A percentile compares a stretch with the other conserved stretches of the same genome.
Evolutionary conservation across 805 yeast species (phyloP).

Genomic region (Pichia cabralensis): DNA sequence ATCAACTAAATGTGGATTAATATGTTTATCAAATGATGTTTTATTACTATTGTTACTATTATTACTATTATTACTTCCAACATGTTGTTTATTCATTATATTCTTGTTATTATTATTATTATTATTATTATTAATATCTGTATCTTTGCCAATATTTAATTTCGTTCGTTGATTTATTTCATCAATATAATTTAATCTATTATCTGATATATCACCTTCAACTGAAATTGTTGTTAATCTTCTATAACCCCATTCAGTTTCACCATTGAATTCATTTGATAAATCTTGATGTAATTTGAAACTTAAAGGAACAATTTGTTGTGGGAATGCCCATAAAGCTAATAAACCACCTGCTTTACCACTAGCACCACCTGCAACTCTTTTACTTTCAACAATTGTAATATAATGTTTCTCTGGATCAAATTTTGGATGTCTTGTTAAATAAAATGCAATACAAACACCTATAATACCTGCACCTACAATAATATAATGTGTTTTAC

Average conservation of each 20-base stretch:
- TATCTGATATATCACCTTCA: slow-evolving; percentile 61
- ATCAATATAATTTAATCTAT: slow-evolving; percentile 6
- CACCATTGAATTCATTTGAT: slow-evolving; percentile 74
- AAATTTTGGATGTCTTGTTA: slow-evolving; percentile 75
- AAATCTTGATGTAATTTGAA: slow-evolving; percentile 79
- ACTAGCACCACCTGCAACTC: slow-evolving; percentile 95
- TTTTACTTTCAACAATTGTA: slow-evolving; percentile 75
- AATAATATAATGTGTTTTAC: slow-evolving; percentile 67
- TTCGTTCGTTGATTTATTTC: slow-evolving; percentile 2
- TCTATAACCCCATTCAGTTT: slow-evolving; percentile 85
- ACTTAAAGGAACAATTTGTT: slow-evolving; percentile 81
- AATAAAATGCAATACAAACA: slow-evolving; percentile 84
- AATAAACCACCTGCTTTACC: slow-evolving; percentile 96
- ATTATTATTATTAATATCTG: not conserved
- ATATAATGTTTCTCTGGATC: slow-evolving; percentile 67
- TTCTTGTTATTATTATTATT: not conserved
- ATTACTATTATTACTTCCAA: not conserved
- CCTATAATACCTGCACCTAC: slow-evolving; percentile 97
- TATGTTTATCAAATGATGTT: slow-evolving; percentile 1
- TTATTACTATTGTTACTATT: not conserved
- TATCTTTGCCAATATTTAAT: not conserved
- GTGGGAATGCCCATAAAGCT: slow-evolving; percentile 96
- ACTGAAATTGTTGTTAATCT: slow-evolving; percentile 75
- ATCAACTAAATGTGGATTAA: not conserved
- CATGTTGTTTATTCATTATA: slow-evolving; percentile 1